These are phyloP conservation scores for Coffea eugenioides DNA, from an alignment of 257 asterid genomes.

Conservation along the genomic window DNA sequence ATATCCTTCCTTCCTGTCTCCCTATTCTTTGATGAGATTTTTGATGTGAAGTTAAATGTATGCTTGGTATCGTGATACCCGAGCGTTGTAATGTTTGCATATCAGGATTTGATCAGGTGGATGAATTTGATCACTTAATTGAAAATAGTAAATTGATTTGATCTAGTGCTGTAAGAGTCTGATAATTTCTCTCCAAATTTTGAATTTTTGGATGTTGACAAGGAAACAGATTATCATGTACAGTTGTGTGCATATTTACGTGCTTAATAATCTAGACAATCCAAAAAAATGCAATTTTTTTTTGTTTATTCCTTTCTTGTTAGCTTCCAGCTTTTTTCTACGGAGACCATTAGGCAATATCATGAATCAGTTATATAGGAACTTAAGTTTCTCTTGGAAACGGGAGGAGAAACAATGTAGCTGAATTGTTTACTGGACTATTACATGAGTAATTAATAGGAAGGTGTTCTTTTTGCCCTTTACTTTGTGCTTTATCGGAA, in stretches of 20 bases:
- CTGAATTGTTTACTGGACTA: neutral
- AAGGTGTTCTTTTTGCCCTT: neutral
- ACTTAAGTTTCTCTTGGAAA: neutral
- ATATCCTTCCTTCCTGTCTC: conserved; percentile 9
- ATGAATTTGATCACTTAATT: neutral
- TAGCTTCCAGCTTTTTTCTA: neutral
- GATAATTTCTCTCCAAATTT: neutral
- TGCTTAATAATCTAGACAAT: neutral
- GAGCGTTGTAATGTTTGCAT: too few species aligned
- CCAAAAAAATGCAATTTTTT: neutral
- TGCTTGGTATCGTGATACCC: neutral
- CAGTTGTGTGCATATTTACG: neutral
- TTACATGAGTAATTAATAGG: neutral
- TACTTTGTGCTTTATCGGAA: neutral
- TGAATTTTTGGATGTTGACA: neutral
- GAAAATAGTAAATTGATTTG: too few species aligned
- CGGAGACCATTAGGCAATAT: neutral
- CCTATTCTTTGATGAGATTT: neutral
- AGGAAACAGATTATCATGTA: too few species aligned
- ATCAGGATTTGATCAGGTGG: neutral
- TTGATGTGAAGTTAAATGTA: neutral
- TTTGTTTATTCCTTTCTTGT: neutral
- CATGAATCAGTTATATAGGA: neutral
- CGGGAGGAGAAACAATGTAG: neutral
- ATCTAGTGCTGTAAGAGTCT: neutral